Evolutionary conservation across 2,329 filamentous ascomycete species (phyloP).

Genomic region (Nigrospora osmanthi): DNA sequence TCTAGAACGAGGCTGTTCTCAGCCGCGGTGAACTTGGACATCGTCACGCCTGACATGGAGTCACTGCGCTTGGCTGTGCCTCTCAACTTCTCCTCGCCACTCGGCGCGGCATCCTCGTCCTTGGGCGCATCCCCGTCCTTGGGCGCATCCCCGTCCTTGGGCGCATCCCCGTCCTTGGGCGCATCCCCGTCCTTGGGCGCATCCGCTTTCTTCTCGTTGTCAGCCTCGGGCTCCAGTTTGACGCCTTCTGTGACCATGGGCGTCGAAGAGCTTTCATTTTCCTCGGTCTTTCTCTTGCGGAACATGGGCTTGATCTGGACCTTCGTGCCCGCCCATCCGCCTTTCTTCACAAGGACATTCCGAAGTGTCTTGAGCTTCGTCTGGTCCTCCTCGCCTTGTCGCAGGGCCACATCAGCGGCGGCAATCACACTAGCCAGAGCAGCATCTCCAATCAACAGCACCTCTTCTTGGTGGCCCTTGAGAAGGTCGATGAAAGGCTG

Average conservation of each 20-base stretch:
- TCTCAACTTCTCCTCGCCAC: conserved; percentile 16
- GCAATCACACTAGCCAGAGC: conserved; percentile 83
- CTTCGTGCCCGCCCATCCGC: conserved; percentile 90
- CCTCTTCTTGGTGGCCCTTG: conserved; percentile 93
- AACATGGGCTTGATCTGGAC: conserved; percentile 99
- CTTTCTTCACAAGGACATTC: conserved; percentile 86
- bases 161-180: conserved; percentile 9
- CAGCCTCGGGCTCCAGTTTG: conserved; percentile 19
- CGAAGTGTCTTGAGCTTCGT: conserved; percentile 79
- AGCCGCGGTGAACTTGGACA: conserved; percentile 87
- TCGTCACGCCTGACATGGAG: conserved; percentile 80
- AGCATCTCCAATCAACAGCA: conserved; percentile 84
- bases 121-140: conserved; percentile 4
- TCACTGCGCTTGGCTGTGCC: conserved; percentile 56
- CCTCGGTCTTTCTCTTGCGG: conserved; percentile 71
- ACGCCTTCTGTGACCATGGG: conserved; percentile 25
- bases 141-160: conserved; percentile 4
- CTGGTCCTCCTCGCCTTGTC: conserved; percentile 73
- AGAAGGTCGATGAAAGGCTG: conserved; percentile 92
- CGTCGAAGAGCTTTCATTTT: conserved; percentile 25
- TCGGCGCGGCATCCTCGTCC: conserved; percentile 10
- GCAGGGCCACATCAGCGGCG: conserved; percentile 75
- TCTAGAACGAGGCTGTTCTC: conserved; percentile 91
- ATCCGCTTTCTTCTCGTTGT: conserved; percentile 4
- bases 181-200: conserved; percentile 8